phyloP scores from a whole-genome alignment of 345 rosid genomes.

The Durio zibethinus region DNA sequence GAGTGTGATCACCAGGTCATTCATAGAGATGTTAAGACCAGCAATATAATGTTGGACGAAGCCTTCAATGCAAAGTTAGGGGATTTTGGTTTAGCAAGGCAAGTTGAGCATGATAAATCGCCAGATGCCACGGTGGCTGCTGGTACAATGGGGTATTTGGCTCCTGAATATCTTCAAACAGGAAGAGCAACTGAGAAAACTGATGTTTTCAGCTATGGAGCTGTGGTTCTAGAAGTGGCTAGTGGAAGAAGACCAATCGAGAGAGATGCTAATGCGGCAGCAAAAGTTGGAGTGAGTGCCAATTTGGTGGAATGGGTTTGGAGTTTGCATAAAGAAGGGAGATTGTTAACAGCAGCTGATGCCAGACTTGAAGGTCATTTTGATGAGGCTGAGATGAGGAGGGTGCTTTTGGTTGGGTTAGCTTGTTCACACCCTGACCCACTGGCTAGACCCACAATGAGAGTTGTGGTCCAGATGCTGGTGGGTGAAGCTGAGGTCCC shows the following conservation, averaged over 20 bases:
- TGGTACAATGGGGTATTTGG: slow-evolving; percentile 97
- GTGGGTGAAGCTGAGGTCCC: slow-evolving; percentile 88
- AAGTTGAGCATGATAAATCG: slow-evolving; percentile 82
- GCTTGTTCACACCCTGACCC: slow-evolving; percentile 98
- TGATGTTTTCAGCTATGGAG: slow-evolving; percentile 90
- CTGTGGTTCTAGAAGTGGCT: slow-evolving; percentile 83
- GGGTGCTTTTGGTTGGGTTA: slow-evolving; percentile 72
- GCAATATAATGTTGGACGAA: slow-evolving; percentile 91
- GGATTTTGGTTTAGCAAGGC: slow-evolving; percentile 90
- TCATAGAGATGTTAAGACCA: slow-evolving; percentile 86
- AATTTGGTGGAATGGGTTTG: slow-evolving; percentile 98
- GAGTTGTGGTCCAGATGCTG: slow-evolving; percentile 83
- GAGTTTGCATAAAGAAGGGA: slow-evolving; percentile 81
- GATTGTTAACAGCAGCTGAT: slow-evolving; percentile 64
- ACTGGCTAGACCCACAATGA: slow-evolving; percentile 70
- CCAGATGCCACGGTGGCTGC: slow-evolving; percentile 96
- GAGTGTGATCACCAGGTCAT: slow-evolving; percentile 97
- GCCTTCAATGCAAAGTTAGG: slow-evolving; percentile 83
- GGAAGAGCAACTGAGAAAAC: slow-evolving; percentile 91
- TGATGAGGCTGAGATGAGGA: slow-evolving; percentile 56
- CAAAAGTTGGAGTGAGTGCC: slow-evolving; percentile 39
- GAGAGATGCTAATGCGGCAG: slow-evolving; percentile 35
- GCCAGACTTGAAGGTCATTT: slow-evolving; percentile 57
- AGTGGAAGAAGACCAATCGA: slow-evolving; percentile 88
- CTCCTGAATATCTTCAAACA: slow-evolving; percentile 87